These are phyloP conservation scores for Yarrowia sp. DNA, from an alignment of 805 yeast genomes.

Conservation along the genomic window DNA sequence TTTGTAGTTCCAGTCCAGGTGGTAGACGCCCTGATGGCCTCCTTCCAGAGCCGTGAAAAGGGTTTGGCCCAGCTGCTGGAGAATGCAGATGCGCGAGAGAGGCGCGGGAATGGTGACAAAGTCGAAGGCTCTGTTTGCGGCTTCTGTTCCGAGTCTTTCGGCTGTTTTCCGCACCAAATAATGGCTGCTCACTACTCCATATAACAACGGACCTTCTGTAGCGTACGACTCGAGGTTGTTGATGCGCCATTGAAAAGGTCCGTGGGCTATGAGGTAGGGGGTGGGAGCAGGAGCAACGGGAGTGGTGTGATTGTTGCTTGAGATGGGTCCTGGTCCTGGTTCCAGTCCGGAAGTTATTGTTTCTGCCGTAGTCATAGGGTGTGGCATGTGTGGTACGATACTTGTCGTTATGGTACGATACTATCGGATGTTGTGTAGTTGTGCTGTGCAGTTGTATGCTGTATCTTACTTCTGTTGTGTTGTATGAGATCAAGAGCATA, in stretches of 20 bases:
- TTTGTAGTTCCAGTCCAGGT: slow-evolving; percentile 21
- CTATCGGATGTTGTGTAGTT: no score
- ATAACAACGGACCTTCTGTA: background rate
- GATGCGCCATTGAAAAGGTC: slow-evolving; percentile 8
- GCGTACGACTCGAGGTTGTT: background rate
- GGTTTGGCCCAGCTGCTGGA: slow-evolving; percentile 16
- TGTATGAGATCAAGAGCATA: no score
- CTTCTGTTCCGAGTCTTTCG: background rate
- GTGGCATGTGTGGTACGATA: no score
- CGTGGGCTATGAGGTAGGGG: background rate
- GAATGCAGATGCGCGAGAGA: background rate
- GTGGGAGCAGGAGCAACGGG: background rate
- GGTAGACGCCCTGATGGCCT: background rate
- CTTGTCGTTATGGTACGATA: no score
- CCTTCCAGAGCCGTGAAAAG: background rate
- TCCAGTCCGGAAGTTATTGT: no score
- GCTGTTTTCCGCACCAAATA: slow-evolving; percentile 14
- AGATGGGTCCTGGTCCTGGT: no score
- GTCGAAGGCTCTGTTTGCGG: background rate
- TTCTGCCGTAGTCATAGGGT: no score
- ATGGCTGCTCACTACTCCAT: background rate
- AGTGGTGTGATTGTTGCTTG: no score
- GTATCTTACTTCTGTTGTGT: no score
- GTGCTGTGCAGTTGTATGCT: no score
- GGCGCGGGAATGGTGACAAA: slow-evolving; percentile 1